phyloP scores from a whole-genome alignment of 768 basidiomycete genomes.

The Candolleomyces aberdarensis region DNA sequence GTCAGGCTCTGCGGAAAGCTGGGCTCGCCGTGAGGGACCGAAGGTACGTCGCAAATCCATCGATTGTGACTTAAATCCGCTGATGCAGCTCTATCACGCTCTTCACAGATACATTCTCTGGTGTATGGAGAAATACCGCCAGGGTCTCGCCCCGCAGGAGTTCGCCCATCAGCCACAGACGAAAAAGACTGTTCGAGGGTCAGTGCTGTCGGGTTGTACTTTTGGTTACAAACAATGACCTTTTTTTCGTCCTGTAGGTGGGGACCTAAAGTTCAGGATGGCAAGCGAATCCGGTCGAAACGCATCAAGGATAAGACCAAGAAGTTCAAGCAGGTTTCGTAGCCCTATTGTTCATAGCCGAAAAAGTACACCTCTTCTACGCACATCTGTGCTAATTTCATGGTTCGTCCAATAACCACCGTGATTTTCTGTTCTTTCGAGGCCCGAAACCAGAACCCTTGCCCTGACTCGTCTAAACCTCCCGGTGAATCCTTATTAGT shows the following conservation, averaged over 20 bases:
- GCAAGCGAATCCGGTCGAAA: slow-evolving; percentile 70
- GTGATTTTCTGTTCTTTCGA: too few species aligned
- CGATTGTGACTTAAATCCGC: not conserved
- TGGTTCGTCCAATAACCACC: not conserved
- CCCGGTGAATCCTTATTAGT: too few species aligned
- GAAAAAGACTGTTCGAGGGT: slow-evolving; percentile 84
- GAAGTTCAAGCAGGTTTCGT: slow-evolving; percentile 8
- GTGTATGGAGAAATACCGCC: slow-evolving; percentile 80
- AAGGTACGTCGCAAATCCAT: slow-evolving; percentile 43
- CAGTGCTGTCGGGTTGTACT: slow-evolving; percentile 20
- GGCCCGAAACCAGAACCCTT: too few species aligned
- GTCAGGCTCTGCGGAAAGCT: slow-evolving; percentile 57
- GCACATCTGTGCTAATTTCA: not conserved
- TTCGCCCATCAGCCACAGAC: slow-evolving; percentile 65
- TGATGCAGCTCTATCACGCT: too few species aligned
- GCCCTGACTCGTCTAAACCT: too few species aligned
- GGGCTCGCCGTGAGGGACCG: slow-evolving; percentile 68
- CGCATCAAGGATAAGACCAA: slow-evolving; percentile 36
- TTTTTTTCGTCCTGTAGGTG: slow-evolving; percentile 40
- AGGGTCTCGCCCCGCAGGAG: slow-evolving; percentile 47
- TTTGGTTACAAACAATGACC: too few species aligned
- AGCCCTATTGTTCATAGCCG: not conserved
- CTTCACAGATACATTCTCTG: slow-evolving; percentile 71
- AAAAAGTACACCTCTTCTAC: not conserved
- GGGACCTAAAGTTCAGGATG: slow-evolving; percentile 72